Evolutionary conservation across 2,329 filamentous ascomycete species (phyloP), one percentile per base, ranked within the genome.

Genomic region (Alternaria gansuensis): DNA sequence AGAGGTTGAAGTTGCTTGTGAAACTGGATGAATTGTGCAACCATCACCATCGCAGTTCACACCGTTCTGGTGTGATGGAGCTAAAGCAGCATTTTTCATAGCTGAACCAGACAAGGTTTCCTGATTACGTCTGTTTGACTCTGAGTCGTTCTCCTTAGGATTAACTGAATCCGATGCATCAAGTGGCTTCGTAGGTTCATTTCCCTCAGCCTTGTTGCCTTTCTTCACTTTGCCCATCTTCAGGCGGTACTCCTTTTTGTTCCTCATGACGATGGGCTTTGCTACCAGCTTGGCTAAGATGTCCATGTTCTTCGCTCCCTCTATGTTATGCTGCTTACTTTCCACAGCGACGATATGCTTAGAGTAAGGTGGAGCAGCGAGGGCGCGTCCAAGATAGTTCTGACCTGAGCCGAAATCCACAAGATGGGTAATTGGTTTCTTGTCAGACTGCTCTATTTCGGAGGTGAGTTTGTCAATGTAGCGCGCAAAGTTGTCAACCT

Each of bases 371-470:
- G 88, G 84, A 62, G 90, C 92, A 13, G 94, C 94, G 57, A 99
- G 82, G 1, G 92, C 90, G 44, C 95, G 86, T 0, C 95, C 94
- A 3, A 99, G 87, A 72, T 99, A 99, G 73, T 97, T 98, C 76
- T 98, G 94, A 0, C 95, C 95, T 52, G 93, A 97, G 28, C 95
- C 95, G 77, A 98, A 97, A 78, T 99, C 95, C 48, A 98, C 89
- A 58, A 97, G 88, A 79, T 98, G 93, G 0, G 92, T 91, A 60
- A 97, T 88, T 6, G 75, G 72, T 8, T 56, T 78, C 68, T 54
- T 73, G 10, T 66, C 61, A 3, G 68, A 65, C 1, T 60, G 59
- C 40, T 64, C 64, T 40, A 89, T 84, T 1, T 85, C 80, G 2
- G 81, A 73, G 3, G 85, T 83, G 24, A 97, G 84, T 28, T 85